Conservation (phyloP, 768 basidiomycete genomes). For the Lactarius quietus region DNA sequence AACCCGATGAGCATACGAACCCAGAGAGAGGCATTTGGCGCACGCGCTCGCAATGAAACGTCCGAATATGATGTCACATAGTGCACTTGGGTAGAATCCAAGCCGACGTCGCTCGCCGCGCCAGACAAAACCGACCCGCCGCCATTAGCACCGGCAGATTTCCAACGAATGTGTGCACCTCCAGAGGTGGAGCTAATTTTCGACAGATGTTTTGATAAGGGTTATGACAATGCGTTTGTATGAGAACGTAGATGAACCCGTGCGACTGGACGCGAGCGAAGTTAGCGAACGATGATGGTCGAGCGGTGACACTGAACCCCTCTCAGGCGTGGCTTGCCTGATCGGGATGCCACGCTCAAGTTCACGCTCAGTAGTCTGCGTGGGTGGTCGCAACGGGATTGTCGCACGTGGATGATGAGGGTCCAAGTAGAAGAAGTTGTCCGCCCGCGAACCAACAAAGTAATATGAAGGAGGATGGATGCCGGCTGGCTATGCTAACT, state of each 20-base stretch:
- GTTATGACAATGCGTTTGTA: slow-evolving; percentile 63
- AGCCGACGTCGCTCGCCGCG: slow-evolving; percentile 12
- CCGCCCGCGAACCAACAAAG: too few species aligned
- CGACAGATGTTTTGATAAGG: too few species aligned
- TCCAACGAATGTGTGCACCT: slow-evolving; percentile 34
- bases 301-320: slow-evolving; percentile 21
- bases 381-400: too few species aligned
- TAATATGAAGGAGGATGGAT: too few species aligned
- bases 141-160: slow-evolving; percentile 37
- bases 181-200: slow-evolving; percentile 36
- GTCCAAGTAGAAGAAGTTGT: too few species aligned
- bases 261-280: slow-evolving; percentile 29
- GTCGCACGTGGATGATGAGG: too few species aligned
- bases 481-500: too few species aligned
- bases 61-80: slow-evolving; percentile 80
- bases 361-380: slow-evolving; percentile 27
- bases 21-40: slow-evolving; percentile 90
- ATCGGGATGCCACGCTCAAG: too few species aligned
- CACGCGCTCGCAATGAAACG: slow-evolving; percentile 96
- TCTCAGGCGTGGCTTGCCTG: slow-evolving; percentile 23
- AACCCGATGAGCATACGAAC: slow-evolving; percentile 95
- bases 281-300: slow-evolving; percentile 27
- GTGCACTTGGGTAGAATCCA: slow-evolving; percentile 52
- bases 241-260: slow-evolving; percentile 41
- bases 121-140: slow-evolving; percentile 26